phyloP scores from a whole-genome alignment of 2,329 filamentous ascomycete genomes.

The Cercospora zeae-maydis region DNA sequence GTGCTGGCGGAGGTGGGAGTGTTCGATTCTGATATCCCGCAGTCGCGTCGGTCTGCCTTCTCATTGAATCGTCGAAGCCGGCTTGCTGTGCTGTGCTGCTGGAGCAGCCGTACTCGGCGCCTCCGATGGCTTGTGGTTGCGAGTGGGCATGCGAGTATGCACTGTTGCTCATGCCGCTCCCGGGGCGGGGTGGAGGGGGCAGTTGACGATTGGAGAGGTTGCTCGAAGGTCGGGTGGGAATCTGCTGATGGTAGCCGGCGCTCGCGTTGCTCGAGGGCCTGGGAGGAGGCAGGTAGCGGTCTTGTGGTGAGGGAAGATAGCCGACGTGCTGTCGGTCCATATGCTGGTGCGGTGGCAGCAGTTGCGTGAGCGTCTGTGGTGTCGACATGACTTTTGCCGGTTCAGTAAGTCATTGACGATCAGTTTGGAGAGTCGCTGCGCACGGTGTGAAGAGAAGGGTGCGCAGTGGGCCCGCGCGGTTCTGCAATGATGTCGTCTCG shows the following conservation, averaged over 20 bases:
- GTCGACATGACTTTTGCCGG: constrained; percentile 28
- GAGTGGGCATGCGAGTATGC: constrained; percentile 23
- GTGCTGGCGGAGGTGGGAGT: constrained; percentile 21
- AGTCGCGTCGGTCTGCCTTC: constrained; percentile 29
- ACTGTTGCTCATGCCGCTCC: constrained; percentile 33
- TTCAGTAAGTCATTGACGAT: constrained; percentile 1
- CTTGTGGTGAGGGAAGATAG: constrained; percentile 31
- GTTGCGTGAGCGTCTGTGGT: constrained; percentile 34
- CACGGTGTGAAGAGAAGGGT: constrained; percentile 1
- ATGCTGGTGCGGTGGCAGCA: constrained; percentile 33
- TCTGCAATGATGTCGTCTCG: constrained; percentile 8
- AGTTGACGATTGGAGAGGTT: constrained; percentile 32
- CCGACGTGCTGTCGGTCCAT: constrained; percentile 30
- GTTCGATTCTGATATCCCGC: constrained; percentile 26
- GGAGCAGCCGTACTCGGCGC: constrained; percentile 29
- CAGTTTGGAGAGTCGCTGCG: not conserved
- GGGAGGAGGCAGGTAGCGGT: constrained; percentile 35
- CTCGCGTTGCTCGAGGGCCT: constrained; percentile 35
- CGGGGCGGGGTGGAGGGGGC: constrained; percentile 30
- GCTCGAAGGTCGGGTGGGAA: constrained; percentile 34
- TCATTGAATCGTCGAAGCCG: constrained; percentile 27
- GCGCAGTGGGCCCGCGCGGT: constrained; percentile 1
- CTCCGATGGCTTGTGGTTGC: constrained; percentile 28
- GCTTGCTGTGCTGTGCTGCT: constrained; percentile 18
- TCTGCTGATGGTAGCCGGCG: constrained; percentile 33